Percentiles rank a stretch among this genome's conserved stretches.
Evolutionary conservation across 1,139 yeast genomes (phyloP).

Genomic region (Eremothecium gossypii): DNA sequence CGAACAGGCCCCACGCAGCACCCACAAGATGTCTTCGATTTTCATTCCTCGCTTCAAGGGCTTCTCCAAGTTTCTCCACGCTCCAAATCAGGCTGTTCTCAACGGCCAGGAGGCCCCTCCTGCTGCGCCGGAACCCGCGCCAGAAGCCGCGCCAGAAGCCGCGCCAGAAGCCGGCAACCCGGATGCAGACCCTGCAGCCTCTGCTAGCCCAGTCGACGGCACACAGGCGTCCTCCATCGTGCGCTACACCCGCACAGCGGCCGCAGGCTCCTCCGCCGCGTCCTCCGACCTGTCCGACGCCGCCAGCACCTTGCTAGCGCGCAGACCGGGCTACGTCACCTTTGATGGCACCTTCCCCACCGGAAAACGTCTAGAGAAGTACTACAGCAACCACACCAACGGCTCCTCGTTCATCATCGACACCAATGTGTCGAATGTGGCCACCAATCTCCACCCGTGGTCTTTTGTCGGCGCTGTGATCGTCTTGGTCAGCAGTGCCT

Average conservation of each 20-base stretch:
- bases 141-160: too few species aligned
- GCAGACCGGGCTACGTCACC: not conserved
- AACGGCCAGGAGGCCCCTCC: too few species aligned
- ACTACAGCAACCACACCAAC: constrained; percentile 2
- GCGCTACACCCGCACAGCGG: not conserved
- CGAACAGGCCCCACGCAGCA: too few species aligned
- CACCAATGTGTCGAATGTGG: constrained; percentile 1
- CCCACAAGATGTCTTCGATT: too few species aligned
- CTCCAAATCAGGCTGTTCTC: too few species aligned
- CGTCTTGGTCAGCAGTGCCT: constrained; percentile 6
- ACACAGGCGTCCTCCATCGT: not conserved
- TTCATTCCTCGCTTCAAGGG: too few species aligned
- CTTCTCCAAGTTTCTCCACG: too few species aligned
- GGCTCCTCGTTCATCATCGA: constrained; percentile 1
- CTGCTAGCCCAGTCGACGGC: not conserved
- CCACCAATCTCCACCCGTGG: constrained; percentile 5
- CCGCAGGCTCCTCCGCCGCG: not conserved
- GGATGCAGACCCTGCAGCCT: too few species aligned
- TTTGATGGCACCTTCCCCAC: constrained; percentile 3
- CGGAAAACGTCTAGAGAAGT: constrained; percentile 1
- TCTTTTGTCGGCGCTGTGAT: constrained; percentile 8
- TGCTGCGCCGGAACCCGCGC: too few species aligned
- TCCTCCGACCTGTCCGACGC: not conserved
- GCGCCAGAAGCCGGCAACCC: too few species aligned
- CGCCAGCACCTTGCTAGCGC: constrained; percentile 1